Base-by-base conservation (phyloP, 176 grass and related monocot genomes). In the Cenchrus purpureus region DNA sequence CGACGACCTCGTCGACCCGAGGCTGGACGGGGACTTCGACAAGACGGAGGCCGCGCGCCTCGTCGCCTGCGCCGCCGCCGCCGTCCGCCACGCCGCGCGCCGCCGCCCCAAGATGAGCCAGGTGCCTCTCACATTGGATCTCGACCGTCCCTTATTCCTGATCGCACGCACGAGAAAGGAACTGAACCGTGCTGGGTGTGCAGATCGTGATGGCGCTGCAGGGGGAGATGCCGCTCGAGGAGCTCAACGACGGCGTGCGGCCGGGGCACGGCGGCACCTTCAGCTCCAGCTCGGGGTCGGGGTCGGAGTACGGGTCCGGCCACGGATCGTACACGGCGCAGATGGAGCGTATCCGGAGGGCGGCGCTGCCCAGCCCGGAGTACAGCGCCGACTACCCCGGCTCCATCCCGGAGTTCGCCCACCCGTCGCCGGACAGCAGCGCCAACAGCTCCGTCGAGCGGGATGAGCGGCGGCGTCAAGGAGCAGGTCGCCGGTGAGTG, bases 71-170 rank as follows among this genome's bases (percentile, higher is more conserved):
- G 91, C 91, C 53, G 91, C 82, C 19, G 91, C 83, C 10, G 59
- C 73, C 28, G 79, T 93, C 76, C 91, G 83, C 52, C 91, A 91
- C 83, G 87, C 88, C 49, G 91, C 71, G 17, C 84, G 82, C 11
- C 75, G 82, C 3, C 88, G 91, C 8, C 91, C 91, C 75, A 93
- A 84, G 83, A 93, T 90, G 91, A 90, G 91, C 65, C 81, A 85
- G 81, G 87, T 83, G 31, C 37, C 37, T 4, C 37, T 4, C 37
- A 2, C 37, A 40, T 14, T 64, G 1, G 40, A 69, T 69, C 66
- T 8, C 3, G 37, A 19, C 40, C 66, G 66, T 45, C 9, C 48
- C 9, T 50, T 50, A 2, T 40, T 40, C 37, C 48, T 9, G 9
- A 50, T 5, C 54, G 54, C 12, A 56, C 54, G 54, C 16, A 6